phyloP scores from a whole-genome alignment of 2,329 filamentous ascomycete species.

The Trichoderma simmonsii region DNA sequence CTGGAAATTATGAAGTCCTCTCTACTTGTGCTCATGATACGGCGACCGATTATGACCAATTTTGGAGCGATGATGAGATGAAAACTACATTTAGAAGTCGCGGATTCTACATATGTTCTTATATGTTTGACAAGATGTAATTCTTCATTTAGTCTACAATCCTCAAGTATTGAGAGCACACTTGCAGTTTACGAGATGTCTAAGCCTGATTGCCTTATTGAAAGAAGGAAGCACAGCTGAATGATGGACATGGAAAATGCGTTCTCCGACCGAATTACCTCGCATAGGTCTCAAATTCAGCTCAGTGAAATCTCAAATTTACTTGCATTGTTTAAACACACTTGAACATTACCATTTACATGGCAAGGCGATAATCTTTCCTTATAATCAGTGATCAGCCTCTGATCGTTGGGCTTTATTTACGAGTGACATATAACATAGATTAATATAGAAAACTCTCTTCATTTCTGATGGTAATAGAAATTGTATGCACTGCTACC shows the following conservation, averaged over 20 bases:
- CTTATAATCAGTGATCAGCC: rapidly evolving
- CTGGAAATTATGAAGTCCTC: neutral
- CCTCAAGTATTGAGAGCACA: neutral
- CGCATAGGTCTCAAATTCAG: neutral
- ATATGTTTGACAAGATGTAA: neutral
- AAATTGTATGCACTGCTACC: neutral
- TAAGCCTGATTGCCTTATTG: neutral
- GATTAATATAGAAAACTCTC: neutral
- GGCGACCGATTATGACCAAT: neutral
- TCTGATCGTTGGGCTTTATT: neutral
- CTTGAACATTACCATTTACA: neutral
- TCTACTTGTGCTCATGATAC: neutral
- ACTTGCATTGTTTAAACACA: too few relatives aligned
- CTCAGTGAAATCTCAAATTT: too few relatives aligned
- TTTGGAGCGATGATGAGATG: neutral
- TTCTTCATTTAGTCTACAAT: neutral
- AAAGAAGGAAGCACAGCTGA: neutral
- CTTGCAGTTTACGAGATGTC: neutral
- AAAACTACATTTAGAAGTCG: neutral
- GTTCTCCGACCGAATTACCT: too few relatives aligned
- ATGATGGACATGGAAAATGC: neutral
- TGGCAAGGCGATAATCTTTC: neutral
- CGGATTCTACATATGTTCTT: neutral
- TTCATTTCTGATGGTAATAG: neutral
- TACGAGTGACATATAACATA: neutral